Evolutionary conservation across 768 basidiomycete species (phyloP).

Genomic region (Asterophora lycoperdoides): DNA sequence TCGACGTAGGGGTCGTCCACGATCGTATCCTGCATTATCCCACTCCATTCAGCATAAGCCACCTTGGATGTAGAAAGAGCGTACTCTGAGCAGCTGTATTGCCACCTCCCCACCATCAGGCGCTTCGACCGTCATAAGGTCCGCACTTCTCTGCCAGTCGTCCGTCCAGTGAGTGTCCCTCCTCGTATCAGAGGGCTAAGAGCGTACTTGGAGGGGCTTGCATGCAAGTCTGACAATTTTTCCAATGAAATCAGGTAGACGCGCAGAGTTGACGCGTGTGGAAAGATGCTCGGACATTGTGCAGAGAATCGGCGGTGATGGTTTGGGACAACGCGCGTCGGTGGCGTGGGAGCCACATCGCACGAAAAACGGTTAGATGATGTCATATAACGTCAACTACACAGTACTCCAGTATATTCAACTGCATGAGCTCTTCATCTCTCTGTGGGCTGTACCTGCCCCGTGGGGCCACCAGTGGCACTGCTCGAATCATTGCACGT

Average conservation of each 20-base stretch:
- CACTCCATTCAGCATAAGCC: background rate
- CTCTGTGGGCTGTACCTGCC: too few species aligned
- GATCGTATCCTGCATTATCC: constrained; percentile 32
- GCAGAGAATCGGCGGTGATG: background rate
- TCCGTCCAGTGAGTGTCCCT: background rate
- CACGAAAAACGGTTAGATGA: too few species aligned
- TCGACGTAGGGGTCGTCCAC: constrained; percentile 58
- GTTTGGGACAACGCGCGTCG: constrained; percentile 3
- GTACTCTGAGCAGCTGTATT: constrained; percentile 39
- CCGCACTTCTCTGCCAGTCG: constrained; percentile 35
- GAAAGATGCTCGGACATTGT: constrained; percentile 23
- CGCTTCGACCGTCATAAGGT: constrained; percentile 54
- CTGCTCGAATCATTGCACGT: too few species aligned
- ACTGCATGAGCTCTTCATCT: too few species aligned
- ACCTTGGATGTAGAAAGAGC: constrained; percentile 10
- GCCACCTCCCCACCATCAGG: constrained; percentile 63
- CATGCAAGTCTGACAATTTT: constrained; percentile 58
- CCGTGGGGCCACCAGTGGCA: too few species aligned
- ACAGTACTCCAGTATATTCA: too few species aligned
- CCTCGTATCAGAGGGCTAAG: background rate
- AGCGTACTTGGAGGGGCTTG: constrained; percentile 51
- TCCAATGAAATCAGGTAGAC: constrained; percentile 47
- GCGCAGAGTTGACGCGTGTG: constrained; percentile 60
- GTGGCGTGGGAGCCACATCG: constrained; percentile 10
- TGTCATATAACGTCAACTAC: too few species aligned